These are phyloP conservation scores for Phyllostachys edulis DNA, from an alignment of 176 grass and related monocot genomes.

Conservation along the genomic window DNA sequence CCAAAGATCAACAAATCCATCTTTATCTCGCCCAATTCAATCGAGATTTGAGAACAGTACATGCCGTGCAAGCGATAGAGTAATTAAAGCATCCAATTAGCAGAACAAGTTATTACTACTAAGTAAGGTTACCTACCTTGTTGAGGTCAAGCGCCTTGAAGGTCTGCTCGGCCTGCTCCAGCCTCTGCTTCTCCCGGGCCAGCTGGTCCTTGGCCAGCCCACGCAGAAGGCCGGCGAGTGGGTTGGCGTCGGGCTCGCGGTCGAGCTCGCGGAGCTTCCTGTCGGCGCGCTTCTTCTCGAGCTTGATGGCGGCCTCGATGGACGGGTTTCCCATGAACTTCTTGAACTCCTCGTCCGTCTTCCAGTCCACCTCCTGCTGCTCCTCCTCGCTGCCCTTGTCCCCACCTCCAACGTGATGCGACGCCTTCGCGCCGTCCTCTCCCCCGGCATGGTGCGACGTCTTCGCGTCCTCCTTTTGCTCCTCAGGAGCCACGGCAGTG, in stretches of 20 bases:
- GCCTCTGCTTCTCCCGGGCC: slow-evolving; percentile 67
- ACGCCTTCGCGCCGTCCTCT: neutral
- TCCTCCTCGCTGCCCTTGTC: slow-evolving; percentile 41
- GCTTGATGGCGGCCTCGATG: slow-evolving; percentile 88
- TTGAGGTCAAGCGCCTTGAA: slow-evolving; percentile 93
- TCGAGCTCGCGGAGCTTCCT: slow-evolving; percentile 80
- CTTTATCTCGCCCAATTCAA: too few species aligned
- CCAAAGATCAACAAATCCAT: too few species aligned
- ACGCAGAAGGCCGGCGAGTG: slow-evolving; percentile 51
- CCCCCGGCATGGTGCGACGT: slow-evolving; percentile 8
- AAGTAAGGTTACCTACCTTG: slow-evolving; percentile 58
- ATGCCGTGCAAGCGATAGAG: too few species aligned
- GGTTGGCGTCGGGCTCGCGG: slow-evolving; percentile 75
- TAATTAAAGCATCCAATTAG: neutral
- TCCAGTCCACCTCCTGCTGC: slow-evolving; percentile 98
- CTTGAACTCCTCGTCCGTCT: slow-evolving; percentile 95
- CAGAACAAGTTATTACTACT: neutral
- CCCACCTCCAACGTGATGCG: neutral
- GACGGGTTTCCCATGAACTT: slow-evolving; percentile 98
- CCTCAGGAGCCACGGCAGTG: slow-evolving; percentile 36
- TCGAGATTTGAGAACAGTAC: too few species aligned
- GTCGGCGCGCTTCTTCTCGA: slow-evolving; percentile 93
- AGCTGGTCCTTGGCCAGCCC: slow-evolving; percentile 59
- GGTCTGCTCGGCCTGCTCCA: slow-evolving; percentile 76
- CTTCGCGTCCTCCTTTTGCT: slow-evolving; percentile 16